Base-by-base conservation (phyloP, 2,329 filamentous ascomycete species). In the Zarea fungicola region DNA sequence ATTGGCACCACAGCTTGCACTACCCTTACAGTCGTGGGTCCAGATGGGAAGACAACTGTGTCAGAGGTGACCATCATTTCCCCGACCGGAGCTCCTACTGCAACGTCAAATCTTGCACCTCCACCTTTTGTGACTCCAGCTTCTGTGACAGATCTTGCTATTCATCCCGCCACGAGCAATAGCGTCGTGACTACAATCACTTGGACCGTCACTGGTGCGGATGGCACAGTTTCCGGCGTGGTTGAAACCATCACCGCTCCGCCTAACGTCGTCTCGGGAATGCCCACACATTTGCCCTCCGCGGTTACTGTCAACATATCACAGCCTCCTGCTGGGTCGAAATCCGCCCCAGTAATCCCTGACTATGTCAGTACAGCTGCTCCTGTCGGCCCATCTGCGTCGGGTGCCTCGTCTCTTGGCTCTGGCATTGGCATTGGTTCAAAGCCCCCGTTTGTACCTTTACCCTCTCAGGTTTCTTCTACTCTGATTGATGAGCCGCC, bases 31-130 rank as follows among this genome's bases (percentile, higher is more conserved):
- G 36, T 55, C 13, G 49, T 60, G 10, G 64, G 64, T 10, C 21
- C 56, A 9, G 58, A 65, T 50, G 60, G 60, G 5, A 52, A 57
- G 25, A 57, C 61, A 23, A 66, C 62, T 3, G 43, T 61, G 22
- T 48, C 64, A 7, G 62, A 66, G 18, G 58, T 64, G 8, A 67
- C 65, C 3, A 56, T 63, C 48, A 50, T 60, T 9, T 42, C 65
- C 29, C 55, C 59, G 21, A 47, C 36, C 3, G 25, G 23, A n/a
- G 23, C 36, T 6, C 13, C 36, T 14, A 7, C 42, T 35, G 23
- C 23, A 18, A 26, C 18, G 11, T 52, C 52, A 18, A 60, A 51
- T 40, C 53, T 50, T 42, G 50, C 21, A 19, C 42, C 56, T 26
- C 57, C 61, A 13, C 48, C 60, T 2, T 58, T 39, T 26, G 49